phyloP scores from a whole-genome alignment of 2,329 filamentous ascomycete genomes.

The Fusarium bulbicola region DNA sequence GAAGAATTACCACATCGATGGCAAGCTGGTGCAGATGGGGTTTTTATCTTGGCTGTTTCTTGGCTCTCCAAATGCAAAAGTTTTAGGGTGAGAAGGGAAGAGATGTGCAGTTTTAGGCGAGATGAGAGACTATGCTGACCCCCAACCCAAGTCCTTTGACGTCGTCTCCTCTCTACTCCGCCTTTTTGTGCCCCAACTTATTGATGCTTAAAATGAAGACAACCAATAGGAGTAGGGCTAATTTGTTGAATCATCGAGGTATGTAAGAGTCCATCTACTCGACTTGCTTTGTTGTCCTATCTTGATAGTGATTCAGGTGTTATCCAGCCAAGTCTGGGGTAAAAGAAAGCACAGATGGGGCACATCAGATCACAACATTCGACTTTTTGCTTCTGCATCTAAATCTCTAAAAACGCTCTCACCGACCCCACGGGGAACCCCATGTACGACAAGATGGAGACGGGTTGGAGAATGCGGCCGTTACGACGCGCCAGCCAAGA shows the following conservation, averaged over 20 bases:
- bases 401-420: not conserved
- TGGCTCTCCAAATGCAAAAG: not conserved
- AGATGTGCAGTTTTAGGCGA: not conserved
- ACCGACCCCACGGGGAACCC: slow-evolving; percentile 23
- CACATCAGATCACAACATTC: slow-evolving; percentile 18
- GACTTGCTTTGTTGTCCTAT: too few species aligned
- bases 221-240: not conserved
- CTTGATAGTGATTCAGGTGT: not conserved
- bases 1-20: slow-evolving; percentile 1
- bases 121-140: not conserved
- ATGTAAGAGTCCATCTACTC: too few species aligned
- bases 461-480: slow-evolving; percentile 21
- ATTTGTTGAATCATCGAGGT: not conserved
- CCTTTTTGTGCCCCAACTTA: slow-evolving; percentile 8
- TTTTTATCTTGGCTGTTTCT: slow-evolving; percentile 6
- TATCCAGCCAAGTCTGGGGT: not conserved
- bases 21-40: not conserved
- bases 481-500: slow-evolving; percentile 19
- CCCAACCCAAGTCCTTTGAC: not conserved
- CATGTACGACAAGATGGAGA: not conserved
- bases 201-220: slow-evolving; percentile 23
- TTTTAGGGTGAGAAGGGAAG: not conserved
- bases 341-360: slow-evolving; percentile 6
- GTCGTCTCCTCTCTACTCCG: not conserved
- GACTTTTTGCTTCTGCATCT: not conserved